Conservation (phyloP, 306 rosid genomes). For the Astragalus membranaceus region DNA sequence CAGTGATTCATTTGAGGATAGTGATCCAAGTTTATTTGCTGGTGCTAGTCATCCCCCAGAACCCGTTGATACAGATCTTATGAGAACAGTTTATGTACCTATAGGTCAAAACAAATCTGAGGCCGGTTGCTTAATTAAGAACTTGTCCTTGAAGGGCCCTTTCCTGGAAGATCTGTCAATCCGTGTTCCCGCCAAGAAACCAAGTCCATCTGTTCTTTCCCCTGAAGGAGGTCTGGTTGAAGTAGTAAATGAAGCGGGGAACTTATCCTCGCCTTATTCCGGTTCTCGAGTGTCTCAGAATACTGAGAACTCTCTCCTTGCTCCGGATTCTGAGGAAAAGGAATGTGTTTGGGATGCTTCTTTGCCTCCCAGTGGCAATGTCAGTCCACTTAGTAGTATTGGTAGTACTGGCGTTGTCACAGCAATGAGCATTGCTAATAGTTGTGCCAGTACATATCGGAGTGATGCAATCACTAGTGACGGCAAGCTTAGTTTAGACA, state of each 20-base stretch:
- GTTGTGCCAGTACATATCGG: slow-evolving; percentile 83
- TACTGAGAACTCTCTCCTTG: slow-evolving; percentile 55
- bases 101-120: slow-evolving; percentile 69
- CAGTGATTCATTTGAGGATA: slow-evolving; percentile 54
- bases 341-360: slow-evolving; percentile 99
- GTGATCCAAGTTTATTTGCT: slow-evolving; percentile 63
- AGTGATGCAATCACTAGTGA: slow-evolving; percentile 79
- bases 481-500: slow-evolving; percentile 86
- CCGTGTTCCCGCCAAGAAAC: slow-evolving; percentile 60
- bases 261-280: slow-evolving; percentile 46
- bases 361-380: slow-evolving; percentile 98
- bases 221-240: slow-evolving; percentile 63
- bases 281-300: slow-evolving; percentile 61
- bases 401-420: slow-evolving; percentile 84
- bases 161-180: slow-evolving; percentile 81
- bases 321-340: slow-evolving; percentile 79
- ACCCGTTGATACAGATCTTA: slow-evolving; percentile 87
- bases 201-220: slow-evolving; percentile 42
- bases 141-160: slow-evolving; percentile 74
- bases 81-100: slow-evolving; percentile 76
- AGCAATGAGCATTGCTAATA: slow-evolving; percentile 89
- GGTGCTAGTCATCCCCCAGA: slow-evolving; percentile 99
- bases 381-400: slow-evolving; percentile 95
- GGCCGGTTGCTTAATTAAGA: slow-evolving; percentile 68
- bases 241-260: slow-evolving; percentile 46